Conservation (phyloP, 2,329 filamentous ascomycete genomes). For the Colletotrichum nymphaeae region DNA sequence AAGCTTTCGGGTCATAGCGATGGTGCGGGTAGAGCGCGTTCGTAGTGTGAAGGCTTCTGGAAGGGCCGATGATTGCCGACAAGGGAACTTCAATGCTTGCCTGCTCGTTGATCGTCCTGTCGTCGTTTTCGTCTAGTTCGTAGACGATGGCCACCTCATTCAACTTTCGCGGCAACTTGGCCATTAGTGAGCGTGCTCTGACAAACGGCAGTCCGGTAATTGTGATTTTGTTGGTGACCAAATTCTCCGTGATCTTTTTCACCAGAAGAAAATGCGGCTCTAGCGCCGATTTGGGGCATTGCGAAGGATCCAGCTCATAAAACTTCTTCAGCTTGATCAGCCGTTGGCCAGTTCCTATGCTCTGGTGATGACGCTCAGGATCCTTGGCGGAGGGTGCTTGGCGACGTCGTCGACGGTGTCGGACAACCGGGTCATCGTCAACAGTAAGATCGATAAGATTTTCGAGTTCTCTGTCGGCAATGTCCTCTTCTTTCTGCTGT, state of each 20-base stretch:
- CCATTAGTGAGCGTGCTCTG: conserved; percentile 47
- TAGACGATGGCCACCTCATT: conserved; percentile 60
- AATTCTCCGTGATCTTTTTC: conserved; percentile 50
- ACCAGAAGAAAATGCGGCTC: conserved; percentile 54
- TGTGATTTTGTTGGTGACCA: conserved; percentile 28
- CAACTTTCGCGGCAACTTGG: conserved; percentile 49
- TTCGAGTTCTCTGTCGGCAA: conserved; percentile 32
- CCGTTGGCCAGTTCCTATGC: not conserved
- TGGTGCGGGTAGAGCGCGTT: conserved; percentile 62
- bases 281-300: conserved; percentile 38
- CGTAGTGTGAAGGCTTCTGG: conserved; percentile 61
- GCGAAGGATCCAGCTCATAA: conserved; percentile 40
- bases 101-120: conserved; percentile 45
- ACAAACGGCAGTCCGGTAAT: conserved; percentile 54
- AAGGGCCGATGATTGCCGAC: conserved; percentile 48
- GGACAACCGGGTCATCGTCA: conserved; percentile 35
- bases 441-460: conserved; percentile 50
- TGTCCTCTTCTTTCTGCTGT: conserved; percentile 27
- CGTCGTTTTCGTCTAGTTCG: conserved; percentile 51
- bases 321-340: conserved; percentile 41
- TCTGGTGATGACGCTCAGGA: not conserved
- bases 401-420: not conserved
- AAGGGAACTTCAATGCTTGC: conserved; percentile 55
- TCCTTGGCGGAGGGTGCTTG: not conserved
- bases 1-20: conserved; percentile 40